Percentiles rank a stretch among this genome's conserved stretches.
phyloP scores from a whole-genome alignment of 345 rosid genomes.

The Populus simonii region DNA sequence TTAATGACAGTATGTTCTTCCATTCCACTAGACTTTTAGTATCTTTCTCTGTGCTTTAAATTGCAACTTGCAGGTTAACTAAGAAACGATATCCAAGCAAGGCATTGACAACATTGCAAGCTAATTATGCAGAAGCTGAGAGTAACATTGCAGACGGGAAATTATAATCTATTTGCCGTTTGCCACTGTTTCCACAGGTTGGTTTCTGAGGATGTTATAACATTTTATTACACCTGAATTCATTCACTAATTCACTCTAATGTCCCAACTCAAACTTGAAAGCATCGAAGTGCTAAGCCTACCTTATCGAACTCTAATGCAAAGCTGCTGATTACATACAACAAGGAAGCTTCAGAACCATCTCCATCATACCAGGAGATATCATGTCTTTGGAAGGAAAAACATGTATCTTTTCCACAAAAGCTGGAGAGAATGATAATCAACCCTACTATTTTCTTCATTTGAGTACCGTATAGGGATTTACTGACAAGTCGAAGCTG shows the following conservation, averaged over 20 bases:
- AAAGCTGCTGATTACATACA: slow-evolving; percentile 65
- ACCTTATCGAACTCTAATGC: slow-evolving; percentile 93
- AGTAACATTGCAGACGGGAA: not conserved
- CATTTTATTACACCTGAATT: not conserved
- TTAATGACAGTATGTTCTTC: not conserved
- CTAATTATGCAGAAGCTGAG: not conserved
- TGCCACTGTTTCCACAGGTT: not conserved
- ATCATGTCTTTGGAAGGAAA: slow-evolving; percentile 87
- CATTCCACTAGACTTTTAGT: not conserved
- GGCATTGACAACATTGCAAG: not conserved
- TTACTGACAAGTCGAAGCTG: slow-evolving; percentile 52
- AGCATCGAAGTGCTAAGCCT: slow-evolving; percentile 10
- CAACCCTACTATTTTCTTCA: slow-evolving; percentile 57
- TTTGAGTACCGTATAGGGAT: slow-evolving; percentile 56
- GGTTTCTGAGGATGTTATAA: not conserved
- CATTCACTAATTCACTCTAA: not conserved
- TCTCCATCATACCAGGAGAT: slow-evolving; percentile 91
- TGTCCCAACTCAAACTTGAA: slow-evolving; percentile 10
- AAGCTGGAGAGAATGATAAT: slow-evolving; percentile 62
- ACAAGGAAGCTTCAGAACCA: slow-evolving; percentile 78
- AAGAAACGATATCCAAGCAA: not conserved
- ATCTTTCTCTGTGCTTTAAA: not conserved
- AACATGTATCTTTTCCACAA: slow-evolving; percentile 60
- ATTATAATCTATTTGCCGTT: not conserved
- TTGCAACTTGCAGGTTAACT: not conserved